phyloP scores from a whole-genome alignment of 495 filamentous ascomycete genomes.

The Recurvomyces mirabilis region DNA sequence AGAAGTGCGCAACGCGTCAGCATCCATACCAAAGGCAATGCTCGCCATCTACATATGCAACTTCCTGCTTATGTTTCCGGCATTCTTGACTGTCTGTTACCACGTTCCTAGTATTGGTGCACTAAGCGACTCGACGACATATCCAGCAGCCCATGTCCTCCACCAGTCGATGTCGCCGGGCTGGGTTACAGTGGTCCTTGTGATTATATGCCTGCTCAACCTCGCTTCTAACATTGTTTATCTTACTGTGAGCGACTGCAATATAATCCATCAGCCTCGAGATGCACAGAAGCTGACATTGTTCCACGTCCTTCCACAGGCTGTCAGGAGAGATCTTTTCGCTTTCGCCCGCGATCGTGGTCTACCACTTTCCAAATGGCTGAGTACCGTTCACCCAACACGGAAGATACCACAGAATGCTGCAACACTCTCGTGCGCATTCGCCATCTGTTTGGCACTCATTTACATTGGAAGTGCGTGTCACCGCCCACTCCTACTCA shows the following conservation, averaged over 20 bases:
- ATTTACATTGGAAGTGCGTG: slow-evolving; percentile 47
- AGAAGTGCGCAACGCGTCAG: slow-evolving; percentile 25
- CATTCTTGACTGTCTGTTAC: slow-evolving; percentile 39
- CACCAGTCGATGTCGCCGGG: slow-evolving; percentile 24
- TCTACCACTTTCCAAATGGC: slow-evolving; percentile 7
- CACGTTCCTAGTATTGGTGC: slow-evolving; percentile 34
- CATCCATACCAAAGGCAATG: slow-evolving; percentile 27
- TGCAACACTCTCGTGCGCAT: slow-evolving; percentile 36
- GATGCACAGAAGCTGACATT: no score
- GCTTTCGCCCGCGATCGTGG: slow-evolving; percentile 11
- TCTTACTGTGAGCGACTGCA: no score
- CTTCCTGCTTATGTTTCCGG: slow-evolving; percentile 17
- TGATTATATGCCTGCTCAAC: slow-evolving; percentile 32
- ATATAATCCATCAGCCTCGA: no score
- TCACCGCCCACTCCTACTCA: neutral
- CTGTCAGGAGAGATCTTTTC: slow-evolving; percentile 6
- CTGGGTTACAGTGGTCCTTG: slow-evolving; percentile 30
- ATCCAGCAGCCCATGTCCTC: slow-evolving; percentile 33
- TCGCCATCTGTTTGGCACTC: slow-evolving; percentile 42
- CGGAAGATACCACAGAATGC: slow-evolving; percentile 20
- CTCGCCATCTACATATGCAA: slow-evolving; percentile 9
- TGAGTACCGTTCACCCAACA: slow-evolving; percentile 1
- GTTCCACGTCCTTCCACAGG: no score
- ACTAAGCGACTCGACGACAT: slow-evolving; percentile 29
- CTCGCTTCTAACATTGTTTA: slow-evolving; percentile 26